These are phyloP conservation scores for Gracilaria domingensis DNA, from an alignment of 23 red algal genomes.

Conservation along the genomic window DNA sequence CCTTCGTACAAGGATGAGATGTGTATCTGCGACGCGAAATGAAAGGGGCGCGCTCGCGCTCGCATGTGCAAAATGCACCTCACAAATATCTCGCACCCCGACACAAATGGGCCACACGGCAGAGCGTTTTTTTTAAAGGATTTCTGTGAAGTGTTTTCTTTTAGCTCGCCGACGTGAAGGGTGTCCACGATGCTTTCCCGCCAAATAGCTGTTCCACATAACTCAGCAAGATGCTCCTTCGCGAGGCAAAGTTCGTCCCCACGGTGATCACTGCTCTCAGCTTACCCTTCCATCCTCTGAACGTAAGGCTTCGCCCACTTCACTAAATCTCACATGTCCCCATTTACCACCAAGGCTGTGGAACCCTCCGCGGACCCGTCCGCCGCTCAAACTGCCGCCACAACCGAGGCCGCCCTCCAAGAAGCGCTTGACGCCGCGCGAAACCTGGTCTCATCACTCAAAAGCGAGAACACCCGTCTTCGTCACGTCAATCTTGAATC, in stretches of 20 bases:
- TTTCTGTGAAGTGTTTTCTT: no score
- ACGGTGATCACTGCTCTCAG: no score
- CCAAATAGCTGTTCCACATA: background rate
- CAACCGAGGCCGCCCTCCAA: constrained; percentile 3
- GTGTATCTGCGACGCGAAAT: background rate
- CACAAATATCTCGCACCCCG: background rate
- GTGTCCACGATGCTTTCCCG: background rate
- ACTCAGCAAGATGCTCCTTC: no score
- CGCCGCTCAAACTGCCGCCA: background rate
- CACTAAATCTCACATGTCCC: background rate
- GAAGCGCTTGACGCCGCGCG: background rate
- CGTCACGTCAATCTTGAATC: constrained; percentile 23
- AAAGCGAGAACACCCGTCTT: constrained; percentile 3
- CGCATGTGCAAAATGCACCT: background rate
- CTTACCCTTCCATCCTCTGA: no score
- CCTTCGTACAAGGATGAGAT: background rate
- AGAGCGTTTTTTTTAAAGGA: background rate
- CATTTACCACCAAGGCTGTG: background rate
- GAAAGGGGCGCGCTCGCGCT: background rate
- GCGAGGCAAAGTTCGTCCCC: no score
- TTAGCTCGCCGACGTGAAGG: background rate
- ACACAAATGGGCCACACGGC: background rate
- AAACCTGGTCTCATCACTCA: background rate
- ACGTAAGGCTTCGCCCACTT: background rate
- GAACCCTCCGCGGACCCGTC: background rate